Percentiles rank a stretch among this genome's conserved stretches.
Conservation (phyloP, 441 rosid species). For the California macrophylla region DNA sequence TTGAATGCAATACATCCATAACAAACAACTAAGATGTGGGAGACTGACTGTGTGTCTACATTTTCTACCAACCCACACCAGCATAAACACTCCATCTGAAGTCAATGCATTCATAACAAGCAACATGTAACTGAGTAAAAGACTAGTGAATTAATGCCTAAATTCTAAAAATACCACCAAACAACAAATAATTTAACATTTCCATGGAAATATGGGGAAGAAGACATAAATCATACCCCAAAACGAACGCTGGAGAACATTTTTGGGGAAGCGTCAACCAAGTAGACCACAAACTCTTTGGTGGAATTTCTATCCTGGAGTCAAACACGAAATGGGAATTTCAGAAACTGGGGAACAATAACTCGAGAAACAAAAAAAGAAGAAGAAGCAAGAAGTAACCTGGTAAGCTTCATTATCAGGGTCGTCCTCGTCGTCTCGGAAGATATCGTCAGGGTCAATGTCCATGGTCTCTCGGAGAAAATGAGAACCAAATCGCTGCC, state of each 20-base stretch:
- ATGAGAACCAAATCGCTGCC: not conserved
- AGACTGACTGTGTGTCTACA: not conserved
- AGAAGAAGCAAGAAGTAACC: constrained; percentile 27
- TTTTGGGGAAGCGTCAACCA: constrained; percentile 82
- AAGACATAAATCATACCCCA: constrained; percentile 33
- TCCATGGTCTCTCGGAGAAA: constrained; percentile 30
- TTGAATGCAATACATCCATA: not conserved
- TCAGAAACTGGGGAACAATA: not conserved
- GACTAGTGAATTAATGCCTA: not conserved
- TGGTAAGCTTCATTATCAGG: constrained; percentile 49
- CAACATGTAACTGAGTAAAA: not conserved
- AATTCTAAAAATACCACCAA: not conserved
- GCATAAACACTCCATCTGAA: not conserved
- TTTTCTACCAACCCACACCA: not conserved
- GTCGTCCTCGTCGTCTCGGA: constrained; percentile 76
- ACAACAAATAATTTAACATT: not conserved
- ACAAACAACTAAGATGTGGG: not conserved
- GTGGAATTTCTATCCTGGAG: constrained; percentile 48
- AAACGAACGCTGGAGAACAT: constrained; percentile 52
- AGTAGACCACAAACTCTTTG: constrained; percentile 62
- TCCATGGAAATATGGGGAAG: not conserved
- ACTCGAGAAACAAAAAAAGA: not conserved
- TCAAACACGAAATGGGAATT: constrained; percentile 2
- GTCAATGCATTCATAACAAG: not conserved
- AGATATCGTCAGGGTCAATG: constrained; percentile 75